These are phyloP conservation scores for Pseudophaeomoniella oleicola DNA, from an alignment of 2,329 filamentous ascomycete species.

Conservation along the genomic window DNA sequence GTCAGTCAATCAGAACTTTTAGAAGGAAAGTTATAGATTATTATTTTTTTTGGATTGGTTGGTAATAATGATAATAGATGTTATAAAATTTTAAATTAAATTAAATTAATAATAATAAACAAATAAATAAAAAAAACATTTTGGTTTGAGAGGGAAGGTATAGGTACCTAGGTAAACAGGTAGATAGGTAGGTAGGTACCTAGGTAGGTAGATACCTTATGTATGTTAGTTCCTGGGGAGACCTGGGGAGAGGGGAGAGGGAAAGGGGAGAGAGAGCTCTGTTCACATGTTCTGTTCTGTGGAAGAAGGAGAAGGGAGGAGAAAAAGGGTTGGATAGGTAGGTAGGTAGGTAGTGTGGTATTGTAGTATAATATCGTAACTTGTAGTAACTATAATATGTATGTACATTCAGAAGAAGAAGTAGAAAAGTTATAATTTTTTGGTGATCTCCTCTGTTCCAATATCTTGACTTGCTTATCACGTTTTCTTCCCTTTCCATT, in stretches of 20 bases:
- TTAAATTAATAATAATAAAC: too few species aligned
- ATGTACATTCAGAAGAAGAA: background rate
- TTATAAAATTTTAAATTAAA: too few species aligned
- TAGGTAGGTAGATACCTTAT: background rate
- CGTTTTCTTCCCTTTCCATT: background rate
- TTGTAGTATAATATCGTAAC: background rate
- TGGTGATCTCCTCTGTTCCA: background rate
- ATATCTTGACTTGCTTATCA: too few species aligned
- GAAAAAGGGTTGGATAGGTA: too few species aligned
- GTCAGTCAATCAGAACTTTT: too few species aligned
- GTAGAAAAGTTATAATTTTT: background rate
- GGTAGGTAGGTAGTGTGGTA: background rate
- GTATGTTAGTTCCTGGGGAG: too few species aligned
- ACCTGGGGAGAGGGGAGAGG: too few species aligned
- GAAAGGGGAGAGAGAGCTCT: too few species aligned
- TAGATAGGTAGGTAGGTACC: background rate
- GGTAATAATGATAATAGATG: too few species aligned
- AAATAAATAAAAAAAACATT: background rate
- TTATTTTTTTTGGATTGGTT: too few species aligned
- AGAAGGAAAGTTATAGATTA: too few species aligned
- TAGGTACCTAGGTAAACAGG: background rate
- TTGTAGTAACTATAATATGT: background rate
- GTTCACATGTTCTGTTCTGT: background rate
- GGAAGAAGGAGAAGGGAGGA: background rate
- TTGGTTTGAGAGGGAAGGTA: background rate